A percentile compares a stretch with the other conserved stretches of the same genome.
These are phyloP conservation scores for Heritiera fomes DNA, from an alignment of 345 rosid species.

Conservation along the genomic window DNA sequence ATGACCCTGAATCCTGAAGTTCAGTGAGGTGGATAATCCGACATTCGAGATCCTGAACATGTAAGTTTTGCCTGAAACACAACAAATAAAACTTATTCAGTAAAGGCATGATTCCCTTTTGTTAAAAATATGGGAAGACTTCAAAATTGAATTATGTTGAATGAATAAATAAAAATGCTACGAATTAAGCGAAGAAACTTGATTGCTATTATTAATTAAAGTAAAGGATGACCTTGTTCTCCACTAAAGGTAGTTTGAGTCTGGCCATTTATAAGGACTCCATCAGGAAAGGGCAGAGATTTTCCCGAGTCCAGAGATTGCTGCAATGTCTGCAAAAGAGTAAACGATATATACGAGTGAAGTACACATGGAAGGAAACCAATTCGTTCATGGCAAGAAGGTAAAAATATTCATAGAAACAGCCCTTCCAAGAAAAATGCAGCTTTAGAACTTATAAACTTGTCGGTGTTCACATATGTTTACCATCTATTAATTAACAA, in stretches of 20 bases:
- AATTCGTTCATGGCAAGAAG: background rate
- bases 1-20: conserved; percentile 87
- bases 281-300: conserved; percentile 63
- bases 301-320: conserved; percentile 63
- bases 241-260: conserved; percentile 47
- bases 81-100: background rate
- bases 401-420: background rate
- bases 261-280: conserved; percentile 63
- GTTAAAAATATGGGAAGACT: background rate
- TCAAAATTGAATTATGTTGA: background rate
- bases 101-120: background rate
- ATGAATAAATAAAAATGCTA: background rate
- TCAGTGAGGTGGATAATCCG: conserved; percentile 62
- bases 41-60: conserved; percentile 84
- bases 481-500: background rate
- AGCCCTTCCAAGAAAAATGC: background rate
- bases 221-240: conserved; percentile 48
- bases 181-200: background rate
- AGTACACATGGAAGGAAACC: background rate
- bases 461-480: background rate
- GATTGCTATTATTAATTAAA: background rate
- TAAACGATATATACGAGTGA: background rate
- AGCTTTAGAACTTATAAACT: background rate
- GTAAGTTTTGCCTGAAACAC: conserved; percentile 68
- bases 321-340: conserved; percentile 43